Evolutionary conservation across 345 rosid genomes (phyloP).

Genomic region (Populus deltoides): DNA sequence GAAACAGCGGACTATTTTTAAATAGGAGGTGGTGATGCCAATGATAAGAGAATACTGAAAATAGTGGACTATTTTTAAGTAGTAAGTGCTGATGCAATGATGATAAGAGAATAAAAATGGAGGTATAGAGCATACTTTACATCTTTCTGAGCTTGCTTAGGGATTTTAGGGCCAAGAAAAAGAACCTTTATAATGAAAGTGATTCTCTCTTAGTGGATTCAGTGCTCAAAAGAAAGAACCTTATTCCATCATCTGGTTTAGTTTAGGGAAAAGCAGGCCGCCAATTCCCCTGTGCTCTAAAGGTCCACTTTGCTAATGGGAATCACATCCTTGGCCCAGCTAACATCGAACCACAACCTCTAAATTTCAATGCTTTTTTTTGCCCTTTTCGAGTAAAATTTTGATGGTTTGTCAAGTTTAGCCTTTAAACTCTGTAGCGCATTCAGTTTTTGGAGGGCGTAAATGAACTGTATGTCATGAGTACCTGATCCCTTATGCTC

Average conservation of each 20-base stretch:
- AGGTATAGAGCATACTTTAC: not conserved
- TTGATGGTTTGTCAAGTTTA: no score
- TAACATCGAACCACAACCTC: not conserved
- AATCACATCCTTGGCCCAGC: not conserved
- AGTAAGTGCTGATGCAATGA: slow-evolving; percentile 1
- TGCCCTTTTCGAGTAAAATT: no score
- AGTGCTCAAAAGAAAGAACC: slow-evolving; percentile 25
- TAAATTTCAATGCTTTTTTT: no score
- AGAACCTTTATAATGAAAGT: slow-evolving; percentile 13
- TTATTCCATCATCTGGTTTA: slow-evolving; percentile 17
- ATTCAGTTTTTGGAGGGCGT: no score
- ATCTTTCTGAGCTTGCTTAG: slow-evolving; percentile 2
- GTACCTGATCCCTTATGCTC: not conserved
- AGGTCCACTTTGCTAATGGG: slow-evolving; percentile 10
- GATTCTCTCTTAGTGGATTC: slow-evolving; percentile 21
- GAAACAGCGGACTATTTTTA: not conserved
- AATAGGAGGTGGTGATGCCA: not conserved
- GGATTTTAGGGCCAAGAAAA: slow-evolving; percentile 11
- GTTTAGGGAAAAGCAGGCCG: not conserved
- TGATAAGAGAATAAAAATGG: slow-evolving; percentile 10
- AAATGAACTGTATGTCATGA: not conserved
- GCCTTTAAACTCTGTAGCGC: no score
- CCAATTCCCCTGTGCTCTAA: not conserved
- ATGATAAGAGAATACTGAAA: slow-evolving; percentile 10
- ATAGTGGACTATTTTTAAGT: not conserved